Evolutionary conservation across 371 early-diverging fungal species (phyloP), one percentile per base, ranked within the genome.

Genomic region (Mucor irregularis): DNA sequence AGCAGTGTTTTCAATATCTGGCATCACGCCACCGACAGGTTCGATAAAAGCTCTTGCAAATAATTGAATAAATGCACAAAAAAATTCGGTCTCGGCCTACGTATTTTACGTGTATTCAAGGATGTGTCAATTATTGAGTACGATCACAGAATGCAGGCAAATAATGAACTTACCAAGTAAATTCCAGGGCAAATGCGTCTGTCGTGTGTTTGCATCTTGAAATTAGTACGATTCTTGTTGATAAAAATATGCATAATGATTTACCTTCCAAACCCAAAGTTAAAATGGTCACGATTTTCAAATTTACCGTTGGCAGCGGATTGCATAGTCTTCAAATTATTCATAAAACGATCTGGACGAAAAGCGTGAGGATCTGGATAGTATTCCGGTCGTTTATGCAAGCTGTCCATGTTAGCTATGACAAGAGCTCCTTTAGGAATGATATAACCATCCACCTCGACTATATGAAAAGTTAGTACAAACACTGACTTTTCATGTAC

Each of bases 261-360:
- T 29, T 26, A 35, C 30, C 46, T 64, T 50, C 60, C 65, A 55
- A 51, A 64, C 14, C 60, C 60, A 52, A 64, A 64, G n/a, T 25
- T 45, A 25, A 42, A 64, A 29, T 51, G 55, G 43, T 64, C 60
- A 11, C 65, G 40, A 5, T 59, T 43, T 14, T 55, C 33, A 4
- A 51, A 21, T 21, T 35, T 51, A 19, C 60, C 60, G 47, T 51
- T 55, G 0, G 65, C 47, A 11, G 59, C 25, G 14, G 56, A 39
- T 13, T 38, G 21, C 56, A 53, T 54, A n/a, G 55, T 39, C 21
- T 49, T 54, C 5, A 39, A 26, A 28, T 39, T 46, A 16, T 35
- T 46, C 25, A 64, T 31, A 24, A 55, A 64, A 26, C 65, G 19
- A 3, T 64, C 65, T 10, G 65, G 60, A n/a, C n/a, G 19, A 28